phyloP scores from a whole-genome alignment of 164 flowering plant genomes.

The Litsea cubeba region DNA sequence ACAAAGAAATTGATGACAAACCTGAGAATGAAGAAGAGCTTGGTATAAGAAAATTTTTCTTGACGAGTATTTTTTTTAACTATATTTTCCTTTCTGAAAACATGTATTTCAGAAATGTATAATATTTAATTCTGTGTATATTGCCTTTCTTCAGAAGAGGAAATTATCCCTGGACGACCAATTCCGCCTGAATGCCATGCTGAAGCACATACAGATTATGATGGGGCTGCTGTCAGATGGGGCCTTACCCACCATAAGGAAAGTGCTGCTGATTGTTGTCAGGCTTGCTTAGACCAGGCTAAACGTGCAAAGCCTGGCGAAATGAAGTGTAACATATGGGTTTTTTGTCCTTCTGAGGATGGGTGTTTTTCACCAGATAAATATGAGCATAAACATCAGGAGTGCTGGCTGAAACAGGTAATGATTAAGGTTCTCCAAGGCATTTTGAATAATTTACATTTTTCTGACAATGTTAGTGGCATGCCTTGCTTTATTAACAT shows the following conservation, averaged over 20 bases:
- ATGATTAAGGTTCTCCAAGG: background rate
- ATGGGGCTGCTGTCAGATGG: slow-evolving; percentile 90
- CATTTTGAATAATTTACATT: background rate
- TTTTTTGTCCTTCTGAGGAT: slow-evolving; percentile 83
- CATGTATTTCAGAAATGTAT: background rate
- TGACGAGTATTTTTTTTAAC: background rate
- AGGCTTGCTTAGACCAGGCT: slow-evolving; percentile 96
- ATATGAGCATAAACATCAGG: slow-evolving; percentile 77
- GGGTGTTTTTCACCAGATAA: slow-evolving; percentile 97
- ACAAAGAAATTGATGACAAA: slow-evolving; percentile 64
- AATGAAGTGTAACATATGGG: slow-evolving; percentile 92
- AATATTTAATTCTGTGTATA: slow-evolving; percentile 1
- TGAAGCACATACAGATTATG: slow-evolving; percentile 89
- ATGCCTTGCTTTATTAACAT: background rate
- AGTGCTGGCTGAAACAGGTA: slow-evolving; percentile 98
- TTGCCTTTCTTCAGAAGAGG: slow-evolving; percentile 42
- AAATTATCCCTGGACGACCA: slow-evolving; percentile 70
- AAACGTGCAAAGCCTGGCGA: slow-evolving; percentile 69
- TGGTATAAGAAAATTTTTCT: slow-evolving; percentile 36
- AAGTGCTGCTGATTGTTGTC: slow-evolving; percentile 97
- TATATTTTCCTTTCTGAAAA: background rate
- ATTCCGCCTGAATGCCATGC: slow-evolving; percentile 79
- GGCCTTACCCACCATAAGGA: slow-evolving; percentile 94
- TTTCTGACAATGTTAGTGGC: background rate
- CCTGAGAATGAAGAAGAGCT: slow-evolving; percentile 61